Base-by-base conservation (phyloP, 1,284 basidiomycete species). In the Chalciporus sp. region DNA sequence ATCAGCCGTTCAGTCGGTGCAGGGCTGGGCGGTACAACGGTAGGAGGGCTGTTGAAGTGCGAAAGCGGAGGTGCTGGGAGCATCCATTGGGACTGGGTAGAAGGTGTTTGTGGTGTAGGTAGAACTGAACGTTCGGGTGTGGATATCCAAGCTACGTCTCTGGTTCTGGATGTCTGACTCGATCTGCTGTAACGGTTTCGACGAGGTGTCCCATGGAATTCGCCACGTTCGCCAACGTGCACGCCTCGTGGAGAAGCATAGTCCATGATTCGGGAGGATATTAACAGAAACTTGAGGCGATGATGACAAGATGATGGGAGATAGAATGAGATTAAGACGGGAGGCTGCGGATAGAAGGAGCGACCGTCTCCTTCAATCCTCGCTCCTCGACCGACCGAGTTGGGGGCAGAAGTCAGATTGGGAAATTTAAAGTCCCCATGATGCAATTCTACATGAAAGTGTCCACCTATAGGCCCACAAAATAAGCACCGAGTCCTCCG, bases 191-290 rank as follows among this genome's bases (percentile, higher is more conserved):
- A 65, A 20, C 64, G 64, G 17, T 69, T 57, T 41, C 55, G 49
- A 39, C 31, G 64, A 7, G 55, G 49, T 26, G 53, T 49, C 29
- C 64, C 48, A 9, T 45, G 9, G 17, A 52, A 51, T 11, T 61
- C 39, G 40, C 20, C 42, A 45, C 5, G 35, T 55, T 47, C 6
- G 49, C 52, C 45, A 48, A 68, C 63, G 51, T 64, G 64, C 2
- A 53, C 53, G 23, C 63, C 66, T 44, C 51, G 64, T 46, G 65
- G 63, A 6, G 62, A 68, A n/a, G 62, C 49, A 55, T 49, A 67
- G 31, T 43, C 56, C 47, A 53, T 54, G 47, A 47, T 39, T 28
- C 23, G 45, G 3, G 47, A 42, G 49, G 33, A 37, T 55, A 59
- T 59, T 41, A 12, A 43, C 27, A 44, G 29, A 16, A 44, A 31